Base-by-base conservation (phyloP, 1,139 yeast genomes). In the Magnusiomyces ingens region DNA sequence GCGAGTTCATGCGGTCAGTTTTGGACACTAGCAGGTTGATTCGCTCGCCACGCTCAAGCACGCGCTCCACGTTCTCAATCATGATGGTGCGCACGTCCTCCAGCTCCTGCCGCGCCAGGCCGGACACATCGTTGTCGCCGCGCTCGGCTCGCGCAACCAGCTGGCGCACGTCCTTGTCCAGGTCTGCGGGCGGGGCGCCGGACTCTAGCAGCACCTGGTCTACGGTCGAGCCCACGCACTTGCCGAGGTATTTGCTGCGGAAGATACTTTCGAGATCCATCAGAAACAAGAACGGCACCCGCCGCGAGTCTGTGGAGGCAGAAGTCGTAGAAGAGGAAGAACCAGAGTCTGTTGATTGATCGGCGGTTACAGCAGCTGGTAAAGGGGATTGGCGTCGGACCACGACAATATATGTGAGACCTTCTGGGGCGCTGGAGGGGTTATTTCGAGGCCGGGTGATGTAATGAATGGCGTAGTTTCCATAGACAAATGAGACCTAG, bases 11-110 rank as follows among this genome's bases (percentile, higher is more conserved):
- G 52, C 83, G 75, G 59, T 86, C 87, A 1, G 96, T 89, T 66
- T 90, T 90, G 65, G 84, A 86, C 17, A 89, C 95, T 57, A 90
- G 74, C 50, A 79, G 69, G 58, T 82, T 81, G 56, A 90, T 81
- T 55, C 87, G 77, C 62, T 89, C 96, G 12, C 95, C 96, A 54
- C 97, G 77, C 62, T 82, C 82, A 63, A 90, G 73, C 26, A 90
- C 66, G 46, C 72, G 61, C 54, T 73, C 76, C 32, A 73, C 70
- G 57, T 72, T 73, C 55, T 71, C 72, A 42, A 71, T 66, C 75
- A 73, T 71, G 49, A 72, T 63, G 42, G 70, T 65, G 59, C 68
- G 66, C 53, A 73, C 76, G 52, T 69, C 65, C 45, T 71, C 71
- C 46, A 73, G 60, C 54, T 73, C 76, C 51, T 62, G 59, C 49